These are phyloP conservation scores for Mastigamoeba balamuthi DNA, from an alignment of 78 protist genomes.

Conservation along the genomic window DNA sequence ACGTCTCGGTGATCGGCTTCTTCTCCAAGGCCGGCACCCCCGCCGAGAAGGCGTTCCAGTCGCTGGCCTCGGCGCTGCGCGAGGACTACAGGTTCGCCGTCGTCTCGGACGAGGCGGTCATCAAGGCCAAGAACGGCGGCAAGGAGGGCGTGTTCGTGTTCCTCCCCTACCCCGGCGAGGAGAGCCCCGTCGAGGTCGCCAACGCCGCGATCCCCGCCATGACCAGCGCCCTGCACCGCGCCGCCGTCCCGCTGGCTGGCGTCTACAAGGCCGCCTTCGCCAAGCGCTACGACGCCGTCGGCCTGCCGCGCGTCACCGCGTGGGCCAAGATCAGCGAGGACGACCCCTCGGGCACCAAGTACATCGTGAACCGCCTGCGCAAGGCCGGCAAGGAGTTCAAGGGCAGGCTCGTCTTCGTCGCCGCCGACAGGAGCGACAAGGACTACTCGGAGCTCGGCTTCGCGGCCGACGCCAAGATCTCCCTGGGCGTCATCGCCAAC, in stretches of 20 bases:
- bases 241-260: not conserved
- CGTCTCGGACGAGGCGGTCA: not conserved
- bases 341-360: not conserved
- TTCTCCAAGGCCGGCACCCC: not conserved
- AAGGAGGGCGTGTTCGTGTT: not conserved
- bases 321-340: not conserved
- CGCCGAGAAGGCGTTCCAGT: not conserved
- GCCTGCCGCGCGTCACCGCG: not conserved
- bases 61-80: not conserved
- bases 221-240: not conserved
- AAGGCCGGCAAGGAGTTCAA: not conserved
- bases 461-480: not conserved
- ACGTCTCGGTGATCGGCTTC: not conserved
- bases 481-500: not conserved
- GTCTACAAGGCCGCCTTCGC: not conserved
- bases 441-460: not conserved
- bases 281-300: not conserved
- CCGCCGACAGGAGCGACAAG: not conserved
- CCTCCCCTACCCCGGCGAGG: not conserved
- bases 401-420: not conserved
- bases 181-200: not conserved
- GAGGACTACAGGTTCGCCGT: not conserved
- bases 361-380: not conserved
- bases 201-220: not conserved
- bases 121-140: not conserved